Base-by-base conservation (phyloP, 108 stramenopile genomes). In the Skeletonema menzelii region DNA sequence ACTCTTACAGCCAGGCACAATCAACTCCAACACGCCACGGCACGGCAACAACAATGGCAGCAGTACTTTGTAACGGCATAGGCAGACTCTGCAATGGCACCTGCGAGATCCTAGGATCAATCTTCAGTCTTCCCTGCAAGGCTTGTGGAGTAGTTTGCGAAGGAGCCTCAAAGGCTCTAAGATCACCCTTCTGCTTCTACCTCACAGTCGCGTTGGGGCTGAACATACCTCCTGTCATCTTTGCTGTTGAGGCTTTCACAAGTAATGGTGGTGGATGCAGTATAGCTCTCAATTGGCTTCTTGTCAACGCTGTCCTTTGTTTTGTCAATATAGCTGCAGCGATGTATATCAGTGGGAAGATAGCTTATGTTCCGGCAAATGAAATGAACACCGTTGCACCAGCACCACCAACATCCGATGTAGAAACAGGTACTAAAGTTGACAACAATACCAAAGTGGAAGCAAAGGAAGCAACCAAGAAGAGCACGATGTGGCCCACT, bases 131-230 rank as follows among this genome's bases (percentile, higher is more conserved):
- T 15, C 87, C 86, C n/a, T 87, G 85, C 72, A 67, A 76, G 44
- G 85, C 83, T 14, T 85, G 85, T 59, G 84, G 84, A 53, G 20
- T 73, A 19, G 55, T 59, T 13, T 73, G 72, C 24, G 80, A 84
- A 15, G 42, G 80, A 11, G 5, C 86, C 1, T 66, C 44, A 17
- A 15, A 34, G 31, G 24, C 65, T 30, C 56, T 71, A n/a, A 26
- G 64, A 34, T 77, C 81, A 57, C 86, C 90, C 15, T 88, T 91
- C 55, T 77, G 83, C 38, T 81, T 88, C 27, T 91, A 84, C 79
- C 53, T 91, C 14, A 68, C 77, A 14, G 65, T 84, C 6, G 84
- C 90, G 11, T 61, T 91, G 31, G 77, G 58, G 7, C 56, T 88
- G 8, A 91, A 88, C 65, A 17, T 79, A 5, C 87, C 90, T 5